phyloP scores from a whole-genome alignment of 768 basidiomycete genomes.

The Krasilnikovozyma curviuscula region DNA sequence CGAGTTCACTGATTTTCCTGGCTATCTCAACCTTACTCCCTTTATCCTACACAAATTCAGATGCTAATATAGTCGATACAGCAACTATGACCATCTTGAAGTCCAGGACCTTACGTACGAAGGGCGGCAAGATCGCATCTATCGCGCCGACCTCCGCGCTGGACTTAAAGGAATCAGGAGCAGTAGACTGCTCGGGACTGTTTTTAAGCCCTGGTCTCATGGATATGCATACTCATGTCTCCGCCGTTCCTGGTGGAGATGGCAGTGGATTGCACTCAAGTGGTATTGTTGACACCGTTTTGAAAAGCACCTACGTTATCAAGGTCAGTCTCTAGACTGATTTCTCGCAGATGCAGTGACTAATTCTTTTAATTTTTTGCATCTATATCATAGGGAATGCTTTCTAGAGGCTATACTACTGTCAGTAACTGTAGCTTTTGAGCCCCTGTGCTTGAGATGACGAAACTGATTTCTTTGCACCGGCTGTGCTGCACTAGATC shows the following conservation, averaged over 20 bases:
- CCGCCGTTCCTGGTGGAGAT: constrained; percentile 9
- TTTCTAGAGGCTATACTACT: constrained; percentile 15
- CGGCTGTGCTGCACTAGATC: too few species aligned
- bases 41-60: not conserved
- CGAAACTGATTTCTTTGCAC: too few species aligned
- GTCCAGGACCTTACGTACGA: constrained; percentile 15
- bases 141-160: constrained; percentile 4
- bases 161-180: constrained; percentile 14
- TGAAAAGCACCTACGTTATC: constrained; percentile 11
- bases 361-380: too few species aligned
- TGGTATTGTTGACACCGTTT: constrained; percentile 9
- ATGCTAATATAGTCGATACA: constrained; percentile 15
- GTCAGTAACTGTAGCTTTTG: too few species aligned
- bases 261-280: not conserved
- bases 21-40: too few species aligned
- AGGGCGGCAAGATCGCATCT: constrained; percentile 13
- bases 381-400: constrained; percentile 10
- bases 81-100: constrained; percentile 12
- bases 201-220: constrained; percentile 16
- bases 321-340: constrained; percentile 7
- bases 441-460: too few species aligned
- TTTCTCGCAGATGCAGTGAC: too few species aligned
- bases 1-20: too few species aligned
- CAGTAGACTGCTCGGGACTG: constrained; percentile 11
- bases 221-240: constrained; percentile 16